Base-by-base conservation (phyloP, 164 flowering plant genomes). In the Magnolia sinica region DNA sequence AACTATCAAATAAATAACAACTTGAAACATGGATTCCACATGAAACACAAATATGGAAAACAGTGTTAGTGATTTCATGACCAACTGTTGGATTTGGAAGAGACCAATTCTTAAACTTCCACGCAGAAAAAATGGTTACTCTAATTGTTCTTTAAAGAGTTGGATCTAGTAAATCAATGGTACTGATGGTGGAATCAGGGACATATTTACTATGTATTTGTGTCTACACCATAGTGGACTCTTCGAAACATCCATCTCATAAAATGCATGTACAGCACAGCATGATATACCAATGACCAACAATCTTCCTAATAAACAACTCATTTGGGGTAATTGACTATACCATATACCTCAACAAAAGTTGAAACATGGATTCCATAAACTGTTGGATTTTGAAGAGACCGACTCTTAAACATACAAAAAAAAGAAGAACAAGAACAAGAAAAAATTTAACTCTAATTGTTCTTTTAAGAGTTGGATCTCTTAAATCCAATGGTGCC, bases 321-420 rank as follows among this genome's bases (percentile, higher is more conserved):
- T 9, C 13, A 11, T 11, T 16, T 55, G 4, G 61, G 18, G 3
- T 16, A 55, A 2, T 55, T 55, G 45, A 37, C 45, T 3, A 37
- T 37, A 37, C 45, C 6, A 66, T 13, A 68, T 29, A 93, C 99
- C 84, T 91, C 92, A 87, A 94, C 82, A 73, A 96, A 68, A 68
- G 8, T 14, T 31, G 49, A 68, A 68, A 27, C 61, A 11, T 55
- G 2, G 16, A 55, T 55, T 37, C 45, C 45, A 0, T 37, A 4
- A 37, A 37, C 45, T 0, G 45, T 37, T 37, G 45, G 45, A 37
- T 0, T 37, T 37, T 37, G 45, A 37, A 37, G 45, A 37, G 45
- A 37, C 45, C 0, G 7, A 37, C 45, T 5, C 45, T 37, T 37
- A 37, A 37, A 37, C 45, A 37, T 37, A 0, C 7, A 0, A 37